Conservation (phyloP, 768 basidiomycete genomes). For the Amanita rimosa region DNA sequence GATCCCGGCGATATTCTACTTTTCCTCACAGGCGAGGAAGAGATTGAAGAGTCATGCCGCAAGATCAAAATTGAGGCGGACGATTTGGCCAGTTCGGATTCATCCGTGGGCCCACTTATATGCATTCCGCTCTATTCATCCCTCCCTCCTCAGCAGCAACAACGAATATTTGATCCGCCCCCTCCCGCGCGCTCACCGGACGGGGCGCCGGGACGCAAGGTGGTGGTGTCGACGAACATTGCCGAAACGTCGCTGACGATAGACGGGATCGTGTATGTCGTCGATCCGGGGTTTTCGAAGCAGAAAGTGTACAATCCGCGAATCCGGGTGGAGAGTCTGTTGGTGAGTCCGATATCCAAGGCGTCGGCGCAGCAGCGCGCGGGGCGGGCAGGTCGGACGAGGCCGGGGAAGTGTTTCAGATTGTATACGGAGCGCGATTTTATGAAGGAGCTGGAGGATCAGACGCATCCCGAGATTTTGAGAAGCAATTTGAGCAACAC, state of each 20-base stretch:
- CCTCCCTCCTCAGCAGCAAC: slow-evolving; percentile 89
- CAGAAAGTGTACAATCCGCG: slow-evolving; percentile 98
- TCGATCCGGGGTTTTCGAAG: slow-evolving; percentile 95
- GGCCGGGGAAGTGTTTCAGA: slow-evolving; percentile 96
- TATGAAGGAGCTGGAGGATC: slow-evolving; percentile 90
- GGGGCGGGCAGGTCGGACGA: slow-evolving; percentile 90
- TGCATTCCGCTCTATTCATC: slow-evolving; percentile 95
- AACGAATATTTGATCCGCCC: slow-evolving; percentile 89
- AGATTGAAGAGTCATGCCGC: slow-evolving; percentile 92
- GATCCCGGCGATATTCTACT: slow-evolving; percentile 86
- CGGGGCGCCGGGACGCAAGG: slow-evolving; percentile 83
- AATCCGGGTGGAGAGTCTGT: slow-evolving; percentile 87
- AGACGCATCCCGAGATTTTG: slow-evolving; percentile 94
- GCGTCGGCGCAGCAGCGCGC: slow-evolving; percentile 94
- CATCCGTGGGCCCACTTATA: slow-evolving; percentile 72
- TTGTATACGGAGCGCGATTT: slow-evolving; percentile 97
- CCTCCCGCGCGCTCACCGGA: slow-evolving; percentile 48
- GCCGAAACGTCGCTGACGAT: slow-evolving; percentile 97
- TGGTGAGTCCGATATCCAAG: slow-evolving; percentile 94
- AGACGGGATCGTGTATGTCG: slow-evolving; percentile 98
- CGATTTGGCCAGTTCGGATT: slow-evolving; percentile 60
- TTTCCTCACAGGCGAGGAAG: slow-evolving; percentile 97
- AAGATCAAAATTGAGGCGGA: slow-evolving; percentile 91
- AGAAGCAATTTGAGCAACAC: slow-evolving; percentile 89
- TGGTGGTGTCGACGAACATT: slow-evolving; percentile 93